Evolutionary conservation across 176 grass and related monocot genomes (phyloP).

Genomic region (Avena eriantha): DNA sequence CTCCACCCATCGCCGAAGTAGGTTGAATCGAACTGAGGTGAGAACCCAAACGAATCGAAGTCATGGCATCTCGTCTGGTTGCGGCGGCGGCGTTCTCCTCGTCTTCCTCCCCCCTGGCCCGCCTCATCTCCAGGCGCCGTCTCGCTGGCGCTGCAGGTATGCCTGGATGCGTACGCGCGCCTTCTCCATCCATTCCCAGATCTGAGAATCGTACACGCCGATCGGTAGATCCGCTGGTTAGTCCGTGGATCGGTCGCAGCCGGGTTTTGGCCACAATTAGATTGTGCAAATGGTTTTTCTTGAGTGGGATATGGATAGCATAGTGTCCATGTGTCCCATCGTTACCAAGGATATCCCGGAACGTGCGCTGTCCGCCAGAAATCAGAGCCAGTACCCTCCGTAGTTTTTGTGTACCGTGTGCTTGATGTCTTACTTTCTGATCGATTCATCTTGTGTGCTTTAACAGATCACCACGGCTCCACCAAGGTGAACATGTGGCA

Average conservation of each 20-base stretch:
- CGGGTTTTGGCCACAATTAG: background rate
- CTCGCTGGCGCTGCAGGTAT: slow-evolving; percentile 53
- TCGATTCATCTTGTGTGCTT: slow-evolving; percentile 25
- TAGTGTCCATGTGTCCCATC: slow-evolving; percentile 2
- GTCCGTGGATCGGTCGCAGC: background rate
- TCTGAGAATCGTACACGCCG: slow-evolving; percentile 3
- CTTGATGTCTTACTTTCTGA: background rate
- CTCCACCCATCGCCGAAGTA: background rate
- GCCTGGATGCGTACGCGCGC: background rate
- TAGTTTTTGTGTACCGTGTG: background rate
- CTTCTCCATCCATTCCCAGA: slow-evolving; percentile 24
- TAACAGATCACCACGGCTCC: slow-evolving; percentile 50
- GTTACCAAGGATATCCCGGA: background rate
- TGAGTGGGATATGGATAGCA: background rate
- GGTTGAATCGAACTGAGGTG: background rate
- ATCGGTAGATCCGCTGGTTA: slow-evolving; percentile 10
- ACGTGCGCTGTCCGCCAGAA: background rate
- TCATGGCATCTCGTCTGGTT: slow-evolving; percentile 58
- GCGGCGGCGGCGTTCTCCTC: slow-evolving; percentile 48
- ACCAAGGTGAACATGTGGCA: slow-evolving; percentile 55
- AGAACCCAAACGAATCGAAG: slow-evolving; percentile 10
- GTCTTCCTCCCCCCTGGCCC: slow-evolving; percentile 38
- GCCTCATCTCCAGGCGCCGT: slow-evolving; percentile 50
- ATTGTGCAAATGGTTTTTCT: background rate
- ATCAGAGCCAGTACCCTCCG: no score